A percentile compares a stretch with the other conserved stretches of the same genome.
phyloP scores from a whole-genome alignment of 257 asterid genomes.

The Lycium ferocissimum region DNA sequence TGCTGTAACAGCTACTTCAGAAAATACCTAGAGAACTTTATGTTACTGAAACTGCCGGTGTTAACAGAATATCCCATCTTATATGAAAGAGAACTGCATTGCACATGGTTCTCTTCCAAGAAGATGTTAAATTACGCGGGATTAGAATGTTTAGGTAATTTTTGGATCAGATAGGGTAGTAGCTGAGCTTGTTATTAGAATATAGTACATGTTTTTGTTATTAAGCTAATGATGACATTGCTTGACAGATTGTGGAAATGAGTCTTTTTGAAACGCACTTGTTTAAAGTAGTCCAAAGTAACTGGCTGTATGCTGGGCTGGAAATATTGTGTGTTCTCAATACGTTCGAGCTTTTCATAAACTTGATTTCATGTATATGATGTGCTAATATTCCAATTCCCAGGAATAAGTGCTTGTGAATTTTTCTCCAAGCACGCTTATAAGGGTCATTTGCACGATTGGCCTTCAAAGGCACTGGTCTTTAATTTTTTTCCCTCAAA shows the following conservation, averaged over 20 bases:
- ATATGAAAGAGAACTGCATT: not conserved
- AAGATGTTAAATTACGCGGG: not conserved
- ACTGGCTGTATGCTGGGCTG: conserved; percentile 19
- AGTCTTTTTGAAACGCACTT: conserved; percentile 18
- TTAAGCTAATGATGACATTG: not conserved
- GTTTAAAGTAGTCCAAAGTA: not conserved
- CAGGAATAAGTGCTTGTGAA: not conserved
- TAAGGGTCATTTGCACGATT: too few species aligned
- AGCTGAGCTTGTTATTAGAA: conserved; percentile 4
- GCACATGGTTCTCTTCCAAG: conserved; percentile 7
- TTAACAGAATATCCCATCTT: not conserved
- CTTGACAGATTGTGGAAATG: conserved; percentile 7
- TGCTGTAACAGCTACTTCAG: conserved; percentile 18
- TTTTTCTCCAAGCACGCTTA: not conserved
- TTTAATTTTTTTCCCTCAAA: too few species aligned
- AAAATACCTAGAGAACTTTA: not conserved
- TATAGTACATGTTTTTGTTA: not conserved
- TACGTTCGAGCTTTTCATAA: not conserved
- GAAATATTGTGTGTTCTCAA: not conserved
- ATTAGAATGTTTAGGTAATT: conserved; percentile 16
- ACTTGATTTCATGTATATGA: not conserved
- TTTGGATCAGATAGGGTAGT: not conserved
- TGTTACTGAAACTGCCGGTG: not conserved
- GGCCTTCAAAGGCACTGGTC: too few species aligned
- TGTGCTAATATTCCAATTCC: not conserved